Evolutionary conservation across 208 protist genomes (phyloP).

Genomic region (Strigomonas culicis): DNA sequence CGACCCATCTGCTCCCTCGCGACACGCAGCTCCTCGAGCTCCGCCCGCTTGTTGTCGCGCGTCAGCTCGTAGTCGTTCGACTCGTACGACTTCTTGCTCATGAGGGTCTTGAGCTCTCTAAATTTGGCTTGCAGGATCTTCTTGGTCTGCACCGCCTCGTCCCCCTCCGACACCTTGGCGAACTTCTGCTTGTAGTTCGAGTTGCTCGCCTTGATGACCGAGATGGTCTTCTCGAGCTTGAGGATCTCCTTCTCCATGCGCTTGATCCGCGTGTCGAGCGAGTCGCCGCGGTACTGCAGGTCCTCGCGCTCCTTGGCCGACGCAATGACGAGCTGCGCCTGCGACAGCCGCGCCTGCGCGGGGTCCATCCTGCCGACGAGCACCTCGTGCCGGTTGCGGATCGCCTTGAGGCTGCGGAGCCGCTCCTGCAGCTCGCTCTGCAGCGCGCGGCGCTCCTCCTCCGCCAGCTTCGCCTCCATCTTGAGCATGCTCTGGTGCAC

Average conservation of each 20-base stretch:
- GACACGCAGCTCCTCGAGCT: constrained; percentile 37
- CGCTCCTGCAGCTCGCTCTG: constrained; percentile 69
- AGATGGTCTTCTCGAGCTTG: constrained; percentile 83
- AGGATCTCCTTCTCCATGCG: constrained; percentile 69
- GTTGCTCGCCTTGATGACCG: constrained; percentile 74
- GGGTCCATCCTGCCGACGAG: constrained; percentile 72
- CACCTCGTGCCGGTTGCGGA: constrained; percentile 76
- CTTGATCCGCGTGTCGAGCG: constrained; percentile 70
- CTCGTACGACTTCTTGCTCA: constrained; percentile 62
- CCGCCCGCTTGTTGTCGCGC: constrained; percentile 31
- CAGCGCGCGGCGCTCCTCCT: constrained; percentile 80
- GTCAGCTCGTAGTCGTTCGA: constrained; percentile 62
- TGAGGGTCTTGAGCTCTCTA: constrained; percentile 51
- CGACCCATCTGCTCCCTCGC: constrained; percentile 26
- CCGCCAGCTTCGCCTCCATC: constrained; percentile 72
- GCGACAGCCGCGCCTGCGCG: constrained; percentile 49
- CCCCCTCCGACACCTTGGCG: constrained; percentile 40
- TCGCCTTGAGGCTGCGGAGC: constrained; percentile 40
- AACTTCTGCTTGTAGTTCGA: constrained; percentile 75
- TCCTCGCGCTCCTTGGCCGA: constrained; percentile 84
- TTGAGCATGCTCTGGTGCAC: constrained; percentile 78
- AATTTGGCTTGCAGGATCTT: constrained; percentile 60
- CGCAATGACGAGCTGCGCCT: constrained; percentile 82
- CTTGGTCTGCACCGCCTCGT: constrained; percentile 50
- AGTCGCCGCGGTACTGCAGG: constrained; percentile 80